Percentiles rank a stretch among this genome's conserved stretches.
phyloP scores from a whole-genome alignment of 257 asterid species.

The Handroanthus guayacan region DNA sequence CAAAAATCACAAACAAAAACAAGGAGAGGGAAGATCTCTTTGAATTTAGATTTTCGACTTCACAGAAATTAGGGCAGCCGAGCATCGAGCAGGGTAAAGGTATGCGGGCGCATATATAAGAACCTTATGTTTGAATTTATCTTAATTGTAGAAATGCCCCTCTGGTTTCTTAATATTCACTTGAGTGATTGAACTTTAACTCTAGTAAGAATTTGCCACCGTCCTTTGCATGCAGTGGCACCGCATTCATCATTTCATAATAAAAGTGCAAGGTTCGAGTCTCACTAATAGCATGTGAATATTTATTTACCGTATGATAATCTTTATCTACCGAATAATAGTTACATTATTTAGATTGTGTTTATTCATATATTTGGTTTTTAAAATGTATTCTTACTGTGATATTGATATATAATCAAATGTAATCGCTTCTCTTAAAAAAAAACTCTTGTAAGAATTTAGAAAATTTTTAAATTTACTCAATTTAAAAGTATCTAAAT shows the following conservation, averaged over 20 bases:
- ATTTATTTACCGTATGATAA: no score
- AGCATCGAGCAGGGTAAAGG: background rate
- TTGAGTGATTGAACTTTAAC: background rate
- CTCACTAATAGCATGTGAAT: no score
- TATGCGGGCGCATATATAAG: constrained; percentile 29
- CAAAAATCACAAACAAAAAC: background rate
- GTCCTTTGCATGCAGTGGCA: no score
- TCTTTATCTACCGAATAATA: no score
- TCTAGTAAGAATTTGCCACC: background rate
- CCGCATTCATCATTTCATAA: background rate
- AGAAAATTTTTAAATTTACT: no score
- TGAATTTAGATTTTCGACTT: constrained; percentile 11
- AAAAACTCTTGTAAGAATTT: no score
- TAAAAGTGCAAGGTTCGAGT: background rate
- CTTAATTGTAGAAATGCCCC: constrained; percentile 32
- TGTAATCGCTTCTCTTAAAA: no score
- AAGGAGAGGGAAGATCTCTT: background rate
- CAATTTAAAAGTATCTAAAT: no score
- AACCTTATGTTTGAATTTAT: constrained; percentile 11
- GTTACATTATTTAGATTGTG: no score
- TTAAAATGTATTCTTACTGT: no score
- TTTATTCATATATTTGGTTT: no score
- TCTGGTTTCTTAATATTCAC: constrained; percentile 8
- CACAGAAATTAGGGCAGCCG: constrained; percentile 42
- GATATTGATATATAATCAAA: no score